phyloP scores from a whole-genome alignment of 2,329 filamentous ascomycete genomes.

The Colletotrichum salicis region DNA sequence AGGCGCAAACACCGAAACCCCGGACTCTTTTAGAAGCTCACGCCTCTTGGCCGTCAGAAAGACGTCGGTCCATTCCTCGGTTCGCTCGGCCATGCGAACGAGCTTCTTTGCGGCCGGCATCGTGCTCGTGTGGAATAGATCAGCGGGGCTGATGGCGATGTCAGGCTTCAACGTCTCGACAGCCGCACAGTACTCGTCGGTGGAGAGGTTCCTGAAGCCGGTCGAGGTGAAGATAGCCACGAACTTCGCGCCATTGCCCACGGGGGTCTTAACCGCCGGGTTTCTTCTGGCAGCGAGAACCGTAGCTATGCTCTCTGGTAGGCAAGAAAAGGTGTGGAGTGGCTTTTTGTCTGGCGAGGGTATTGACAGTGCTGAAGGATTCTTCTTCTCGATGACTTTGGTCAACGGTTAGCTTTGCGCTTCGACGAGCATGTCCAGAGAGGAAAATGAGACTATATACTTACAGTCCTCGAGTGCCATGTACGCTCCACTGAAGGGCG shows the following conservation, averaged over 20 bases:
- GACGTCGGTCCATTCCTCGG: conserved; percentile 81
- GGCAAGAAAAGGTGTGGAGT: conserved; percentile 80
- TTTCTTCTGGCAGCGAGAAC: conserved; percentile 82
- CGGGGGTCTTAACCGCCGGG: conserved; percentile 77
- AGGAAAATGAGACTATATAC: conserved; percentile 45
- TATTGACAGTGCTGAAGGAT: conserved; percentile 58
- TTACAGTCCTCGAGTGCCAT: conserved; percentile 92
- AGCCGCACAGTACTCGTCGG: conserved; percentile 74
- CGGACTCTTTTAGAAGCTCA: conserved; percentile 42
- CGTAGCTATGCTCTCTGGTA: conserved; percentile 72
- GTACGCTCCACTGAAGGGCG: conserved; percentile 76
- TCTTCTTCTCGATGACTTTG: conserved; percentile 65
- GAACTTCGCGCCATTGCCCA: conserved; percentile 75
- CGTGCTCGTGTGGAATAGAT: conserved; percentile 65
- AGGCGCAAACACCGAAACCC: conserved; percentile 67
- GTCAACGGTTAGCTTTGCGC: conserved; percentile 1
- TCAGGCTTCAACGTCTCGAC: conserved; percentile 78
- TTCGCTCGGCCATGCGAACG: conserved; percentile 86
- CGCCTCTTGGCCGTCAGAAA: conserved; percentile 62
- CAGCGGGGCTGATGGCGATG: conserved; percentile 81
- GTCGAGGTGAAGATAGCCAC: conserved; percentile 87
- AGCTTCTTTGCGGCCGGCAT: conserved; percentile 76
- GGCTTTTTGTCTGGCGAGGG: conserved; percentile 56
- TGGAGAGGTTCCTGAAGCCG: conserved; percentile 79
- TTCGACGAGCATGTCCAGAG: too few relatives aligned